Evolutionary conservation across 176 grass and related monocot genomes (phyloP), one percentile per base, ranked within the genome.

Genomic region (Carex parvula): DNA sequence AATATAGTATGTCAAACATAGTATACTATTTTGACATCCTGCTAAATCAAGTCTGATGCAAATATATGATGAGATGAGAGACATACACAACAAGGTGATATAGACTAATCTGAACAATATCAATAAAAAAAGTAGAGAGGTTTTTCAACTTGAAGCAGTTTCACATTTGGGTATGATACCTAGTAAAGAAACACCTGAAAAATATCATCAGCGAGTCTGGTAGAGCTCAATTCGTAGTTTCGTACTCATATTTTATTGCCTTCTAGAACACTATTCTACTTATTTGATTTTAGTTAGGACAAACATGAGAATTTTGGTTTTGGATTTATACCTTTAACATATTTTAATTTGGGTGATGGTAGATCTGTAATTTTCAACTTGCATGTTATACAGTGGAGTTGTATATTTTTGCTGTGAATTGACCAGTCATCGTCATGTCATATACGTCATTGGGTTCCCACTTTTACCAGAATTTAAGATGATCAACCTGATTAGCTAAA

Each of bases 401-500:
- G 11, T 42, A 41, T 55, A 56, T 33, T 78, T 78, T 35, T 78
- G 0, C 73, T 57, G 73, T 78, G 52, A 78, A 78, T 57, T 77
- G 24, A 77, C 13, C 50, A 33, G 73, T 78, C 73, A 76, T 30
- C 13, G 41, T 17, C n/a, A n/a, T n/a, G n/a, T n/a, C n/a, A n/a
- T n/a, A n/a, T n/a, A n/a, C n/a, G n/a, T n/a, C 21, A 1, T 15
- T 10, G 11, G 13, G 30, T 24, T 39, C 5, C 14, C 24, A 77
- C 50, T 32, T 77, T 77, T 56, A 55, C 52, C 22, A 56, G 26
- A 57, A 74, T 33, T 76, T 78, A 57, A 33, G 14, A 57, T 57
- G 22, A 57, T 78, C 12, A 57, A 46, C 55, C 22, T 30, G 22
- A 56, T 30, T 53, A 67, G 11, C 15, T 81, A 3, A 64, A 64